Percentiles rank a stretch among this genome's conserved stretches.
Conservation (phyloP, 176 grass and related monocot genomes). For the Triticum urartu region DNA sequence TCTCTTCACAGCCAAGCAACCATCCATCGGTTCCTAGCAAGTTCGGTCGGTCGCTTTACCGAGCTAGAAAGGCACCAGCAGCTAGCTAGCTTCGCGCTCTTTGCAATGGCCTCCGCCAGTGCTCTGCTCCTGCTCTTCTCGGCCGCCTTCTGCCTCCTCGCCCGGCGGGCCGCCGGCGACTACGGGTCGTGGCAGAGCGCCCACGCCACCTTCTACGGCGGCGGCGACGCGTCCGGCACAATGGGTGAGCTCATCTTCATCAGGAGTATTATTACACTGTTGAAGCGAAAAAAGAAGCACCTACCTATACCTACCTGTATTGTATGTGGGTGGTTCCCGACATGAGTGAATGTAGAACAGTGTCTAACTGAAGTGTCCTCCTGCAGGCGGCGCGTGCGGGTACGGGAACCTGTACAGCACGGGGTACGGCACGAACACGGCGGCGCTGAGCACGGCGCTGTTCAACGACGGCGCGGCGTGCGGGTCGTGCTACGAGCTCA, state of each 20-base stretch:
- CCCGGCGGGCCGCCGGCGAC: slow-evolving; percentile 31
- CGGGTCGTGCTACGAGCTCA: slow-evolving; percentile 74
- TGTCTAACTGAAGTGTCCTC: neutral
- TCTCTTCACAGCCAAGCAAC: slow-evolving; percentile 69
- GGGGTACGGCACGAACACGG: slow-evolving; percentile 74
- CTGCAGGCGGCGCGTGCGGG: slow-evolving; percentile 27
- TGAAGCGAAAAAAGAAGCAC: no score
- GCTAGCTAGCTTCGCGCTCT: neutral
- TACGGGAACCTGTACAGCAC: slow-evolving; percentile 44
- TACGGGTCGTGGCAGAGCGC: slow-evolving; percentile 69
- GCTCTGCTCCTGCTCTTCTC: slow-evolving; percentile 48
- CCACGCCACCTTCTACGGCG: slow-evolving; percentile 89
- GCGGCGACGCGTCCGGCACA: slow-evolving; percentile 77
- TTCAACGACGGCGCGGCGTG: slow-evolving; percentile 81
- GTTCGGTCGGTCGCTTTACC: slow-evolving; percentile 1
- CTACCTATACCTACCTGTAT: no score
- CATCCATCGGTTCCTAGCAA: slow-evolving; percentile 24
- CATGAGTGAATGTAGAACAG: neutral
- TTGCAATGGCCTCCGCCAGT: slow-evolving; percentile 45
- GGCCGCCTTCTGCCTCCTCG: slow-evolving; percentile 26
- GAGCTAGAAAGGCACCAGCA: neutral
- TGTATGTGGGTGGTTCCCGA: neutral
- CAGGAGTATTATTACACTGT: neutral
- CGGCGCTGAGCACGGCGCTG: slow-evolving; percentile 91
- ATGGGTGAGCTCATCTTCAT: slow-evolving; percentile 47